phyloP scores from a whole-genome alignment of 2,329 filamentous ascomycete genomes.

The Beauveria scarabaeidicola region DNA sequence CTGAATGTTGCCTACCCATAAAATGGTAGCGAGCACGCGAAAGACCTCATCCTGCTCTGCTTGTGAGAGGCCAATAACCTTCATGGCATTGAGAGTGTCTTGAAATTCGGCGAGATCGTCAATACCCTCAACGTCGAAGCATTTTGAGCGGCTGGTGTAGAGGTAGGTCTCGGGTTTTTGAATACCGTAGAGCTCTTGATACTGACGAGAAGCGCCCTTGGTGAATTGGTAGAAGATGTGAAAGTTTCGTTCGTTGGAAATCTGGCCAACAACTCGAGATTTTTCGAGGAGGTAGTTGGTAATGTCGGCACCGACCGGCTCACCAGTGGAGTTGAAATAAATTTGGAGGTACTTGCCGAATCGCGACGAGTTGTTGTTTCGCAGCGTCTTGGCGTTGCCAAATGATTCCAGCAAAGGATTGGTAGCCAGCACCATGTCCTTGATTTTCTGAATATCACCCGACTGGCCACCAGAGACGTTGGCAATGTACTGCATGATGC shows the following conservation, averaged over 20 bases:
- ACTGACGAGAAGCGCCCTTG: slow-evolving; percentile 81
- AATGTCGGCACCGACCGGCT: slow-evolving; percentile 93
- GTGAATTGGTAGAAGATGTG: slow-evolving; percentile 99
- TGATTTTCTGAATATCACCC: slow-evolving; percentile 88
- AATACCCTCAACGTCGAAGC: slow-evolving; percentile 87
- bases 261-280: slow-evolving; percentile 89
- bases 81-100: slow-evolving; percentile 92
- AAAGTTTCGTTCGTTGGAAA: slow-evolving; percentile 92
- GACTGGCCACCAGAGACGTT: slow-evolving; percentile 83
- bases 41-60: slow-evolving; percentile 93
- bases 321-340: slow-evolving; percentile 84
- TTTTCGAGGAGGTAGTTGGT: slow-evolving; percentile 98
- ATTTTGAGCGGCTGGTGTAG: slow-evolving; percentile 92
- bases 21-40: slow-evolving; percentile 80
- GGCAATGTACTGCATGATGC: slow-evolving; percentile 99
- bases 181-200: slow-evolving; percentile 80
- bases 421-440: slow-evolving; percentile 98
- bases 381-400: slow-evolving; percentile 93
- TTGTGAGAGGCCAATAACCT: slow-evolving; percentile 80
- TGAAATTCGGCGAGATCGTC: slow-evolving; percentile 83
- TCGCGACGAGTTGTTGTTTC: slow-evolving; percentile 97
- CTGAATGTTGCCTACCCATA: slow-evolving; percentile 92
- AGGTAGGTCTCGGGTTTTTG: slow-evolving; percentile 88
- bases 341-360: slow-evolving; percentile 98
- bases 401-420: slow-evolving; percentile 97